phyloP scores from a whole-genome alignment of 257 asterid genomes.

The Plantago major region DNA sequence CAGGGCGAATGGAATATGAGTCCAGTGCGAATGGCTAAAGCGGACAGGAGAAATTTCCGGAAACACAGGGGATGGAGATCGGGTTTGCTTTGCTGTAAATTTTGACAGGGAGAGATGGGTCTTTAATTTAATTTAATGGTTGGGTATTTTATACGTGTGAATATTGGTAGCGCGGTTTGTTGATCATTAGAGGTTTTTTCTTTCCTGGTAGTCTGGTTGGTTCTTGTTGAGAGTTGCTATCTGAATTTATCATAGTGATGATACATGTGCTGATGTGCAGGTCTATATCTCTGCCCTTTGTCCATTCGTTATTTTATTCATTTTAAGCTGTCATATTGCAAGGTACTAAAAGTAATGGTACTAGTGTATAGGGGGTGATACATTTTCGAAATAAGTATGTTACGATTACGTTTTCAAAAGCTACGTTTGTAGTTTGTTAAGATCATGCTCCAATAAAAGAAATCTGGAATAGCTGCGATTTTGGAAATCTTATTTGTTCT shows the following conservation, averaged over 20 bases:
- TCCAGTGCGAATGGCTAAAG: constrained; percentile 88
- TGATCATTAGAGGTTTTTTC: constrained; percentile 7
- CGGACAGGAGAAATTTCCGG: constrained; percentile 51
- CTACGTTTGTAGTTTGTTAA: too few relatives aligned
- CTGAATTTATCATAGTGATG: constrained; percentile 8
- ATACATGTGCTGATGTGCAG: constrained; percentile 10
- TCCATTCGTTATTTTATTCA: constrained; percentile 2
- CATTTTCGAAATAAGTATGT: too few relatives aligned
- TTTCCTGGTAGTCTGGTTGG: background rate
- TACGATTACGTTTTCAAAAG: too few relatives aligned
- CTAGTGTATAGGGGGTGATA: too few relatives aligned
- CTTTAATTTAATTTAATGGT: constrained; percentile 21
- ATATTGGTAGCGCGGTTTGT: constrained; percentile 34
- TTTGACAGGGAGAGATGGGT: constrained; percentile 35
- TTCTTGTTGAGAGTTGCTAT: constrained; percentile 25
- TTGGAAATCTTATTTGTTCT: too few relatives aligned
- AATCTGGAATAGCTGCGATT: too few relatives aligned
- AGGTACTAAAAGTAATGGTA: background rate
- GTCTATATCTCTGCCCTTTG: constrained; percentile 10
- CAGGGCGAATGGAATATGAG: constrained; percentile 90
- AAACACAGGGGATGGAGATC: constrained; percentile 75
- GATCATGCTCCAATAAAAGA: too few relatives aligned
- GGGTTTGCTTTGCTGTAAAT: constrained; percentile 84
- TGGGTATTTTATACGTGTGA: constrained; percentile 44
- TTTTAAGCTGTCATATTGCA: background rate